phyloP scores from a whole-genome alignment of 805 yeast genomes.

The Yamadazyma laniorum region DNA sequence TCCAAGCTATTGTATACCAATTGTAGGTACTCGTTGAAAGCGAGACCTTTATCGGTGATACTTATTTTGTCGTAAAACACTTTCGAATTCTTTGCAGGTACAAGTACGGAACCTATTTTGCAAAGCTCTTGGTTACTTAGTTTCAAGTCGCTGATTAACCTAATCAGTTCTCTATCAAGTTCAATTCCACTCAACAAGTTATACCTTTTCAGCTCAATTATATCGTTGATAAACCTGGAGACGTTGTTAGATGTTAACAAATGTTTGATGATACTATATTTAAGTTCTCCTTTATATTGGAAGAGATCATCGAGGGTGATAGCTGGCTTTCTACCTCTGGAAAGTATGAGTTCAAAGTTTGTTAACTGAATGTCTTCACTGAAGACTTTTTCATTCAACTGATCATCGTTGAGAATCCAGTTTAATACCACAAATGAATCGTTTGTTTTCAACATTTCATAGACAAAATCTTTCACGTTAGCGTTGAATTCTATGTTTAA shows the following conservation, averaged over 20 bases:
- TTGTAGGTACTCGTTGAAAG: slow-evolving; percentile 2
- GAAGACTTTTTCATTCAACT: slow-evolving; percentile 10
- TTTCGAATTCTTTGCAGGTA: not conserved
- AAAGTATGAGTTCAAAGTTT: slow-evolving; percentile 8
- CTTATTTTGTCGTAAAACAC: slow-evolving; percentile 2
- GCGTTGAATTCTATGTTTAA: slow-evolving; percentile 3
- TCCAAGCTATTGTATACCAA: slow-evolving; percentile 1
- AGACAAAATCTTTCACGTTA: slow-evolving; percentile 8
- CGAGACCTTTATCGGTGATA: not conserved
- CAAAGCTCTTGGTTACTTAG: not conserved
- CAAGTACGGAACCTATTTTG: slow-evolving; percentile 4
- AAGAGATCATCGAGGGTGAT: slow-evolving; percentile 10
- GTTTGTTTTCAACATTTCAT: slow-evolving; percentile 5
- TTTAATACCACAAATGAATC: slow-evolving; percentile 3
- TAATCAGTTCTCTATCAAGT: slow-evolving; percentile 8
- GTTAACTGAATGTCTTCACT: slow-evolving; percentile 5
- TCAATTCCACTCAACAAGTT: slow-evolving; percentile 9
- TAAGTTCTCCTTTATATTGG: slow-evolving; percentile 1
- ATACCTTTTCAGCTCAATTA: slow-evolving; percentile 3
- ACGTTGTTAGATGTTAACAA: slow-evolving; percentile 8
- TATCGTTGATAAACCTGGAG: slow-evolving; percentile 1
- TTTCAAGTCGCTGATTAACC: slow-evolving; percentile 1
- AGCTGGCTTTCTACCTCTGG: slow-evolving; percentile 1
- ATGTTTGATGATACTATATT: slow-evolving; percentile 5
- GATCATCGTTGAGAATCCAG: slow-evolving; percentile 11